phyloP scores from a whole-genome alignment of 495 filamentous ascomycete genomes.

The Glonium stellatum region DNA sequence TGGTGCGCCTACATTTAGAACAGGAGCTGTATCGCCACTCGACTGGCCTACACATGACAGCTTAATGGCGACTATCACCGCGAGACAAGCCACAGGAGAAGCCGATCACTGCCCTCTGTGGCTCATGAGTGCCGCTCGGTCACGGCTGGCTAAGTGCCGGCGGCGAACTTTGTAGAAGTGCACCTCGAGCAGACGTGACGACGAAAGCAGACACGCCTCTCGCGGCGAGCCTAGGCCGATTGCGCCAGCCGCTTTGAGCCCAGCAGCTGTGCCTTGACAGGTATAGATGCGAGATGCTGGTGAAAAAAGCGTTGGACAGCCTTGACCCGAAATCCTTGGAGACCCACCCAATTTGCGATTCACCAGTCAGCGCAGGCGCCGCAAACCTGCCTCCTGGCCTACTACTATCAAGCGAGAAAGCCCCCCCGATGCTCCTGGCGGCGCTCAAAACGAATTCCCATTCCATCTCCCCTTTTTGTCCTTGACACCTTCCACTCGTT shows the following conservation, averaged over 20 bases:
- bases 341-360: constrained; percentile 5
- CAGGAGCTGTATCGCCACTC: background rate
- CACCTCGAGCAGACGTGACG: background rate
- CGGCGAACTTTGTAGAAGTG: background rate
- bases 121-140: background rate
- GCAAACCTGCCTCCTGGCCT: constrained; percentile 6
- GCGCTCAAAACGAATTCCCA: constrained; percentile 7
- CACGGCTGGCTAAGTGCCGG: background rate
- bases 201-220: background rate
- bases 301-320: background rate
- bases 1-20: background rate
- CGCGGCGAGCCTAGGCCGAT: background rate
- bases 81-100: background rate
- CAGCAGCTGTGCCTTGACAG: background rate
- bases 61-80: background rate
- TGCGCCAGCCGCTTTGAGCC: background rate
- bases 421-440: background rate
- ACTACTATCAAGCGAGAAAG: background rate
- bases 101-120: background rate
- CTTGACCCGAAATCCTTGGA: background rate
- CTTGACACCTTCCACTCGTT: constrained; percentile 10
- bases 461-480: constrained; percentile 8
- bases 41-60: background rate
- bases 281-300: background rate
- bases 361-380: background rate